These are phyloP conservation scores for Gypsophila paniculata DNA, from an alignment of 179 eudicot genomes.

Conservation along the genomic window DNA sequence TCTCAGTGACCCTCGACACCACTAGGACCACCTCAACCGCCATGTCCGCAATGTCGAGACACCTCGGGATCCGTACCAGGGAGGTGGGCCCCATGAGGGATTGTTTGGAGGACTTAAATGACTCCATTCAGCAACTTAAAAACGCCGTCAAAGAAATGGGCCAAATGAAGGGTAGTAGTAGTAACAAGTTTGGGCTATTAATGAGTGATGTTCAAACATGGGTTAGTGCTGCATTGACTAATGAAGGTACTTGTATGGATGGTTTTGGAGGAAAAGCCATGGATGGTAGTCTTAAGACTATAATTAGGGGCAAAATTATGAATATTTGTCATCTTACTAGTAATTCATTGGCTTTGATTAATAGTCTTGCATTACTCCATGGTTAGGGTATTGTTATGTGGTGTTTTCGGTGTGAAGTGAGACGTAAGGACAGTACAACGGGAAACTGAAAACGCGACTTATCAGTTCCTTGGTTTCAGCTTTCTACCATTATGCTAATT, in stretches of 20 bases:
- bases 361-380: slow-evolving; percentile 33
- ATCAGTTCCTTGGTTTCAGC: too few species aligned
- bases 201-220: slow-evolving; percentile 51
- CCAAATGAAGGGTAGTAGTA: slow-evolving; percentile 11
- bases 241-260: slow-evolving; percentile 56
- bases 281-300: slow-evolving; percentile 45
- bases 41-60: slow-evolving; percentile 18
- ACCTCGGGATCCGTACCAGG: slow-evolving; percentile 12
- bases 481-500: too few species aligned
- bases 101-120: slow-evolving; percentile 28
- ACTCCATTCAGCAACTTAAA: slow-evolving; percentile 23
- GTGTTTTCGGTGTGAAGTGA: neutral
- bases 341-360: slow-evolving; percentile 65
- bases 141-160: slow-evolving; percentile 24
- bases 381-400: neutral
- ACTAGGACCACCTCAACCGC: slow-evolving; percentile 18
- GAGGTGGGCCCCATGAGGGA: slow-evolving; percentile 31
- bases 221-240: slow-evolving; percentile 75
- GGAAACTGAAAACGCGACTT: too few species aligned
- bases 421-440: too few species aligned
- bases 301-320: slow-evolving; percentile 37
- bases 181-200: slow-evolving; percentile 7
- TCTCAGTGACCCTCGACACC: slow-evolving; percentile 31
- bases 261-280: slow-evolving; percentile 49
- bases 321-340: slow-evolving; percentile 61